Conservation (phyloP, 1,139 yeast genomes). For the Meyerozyma carpophila region DNA sequence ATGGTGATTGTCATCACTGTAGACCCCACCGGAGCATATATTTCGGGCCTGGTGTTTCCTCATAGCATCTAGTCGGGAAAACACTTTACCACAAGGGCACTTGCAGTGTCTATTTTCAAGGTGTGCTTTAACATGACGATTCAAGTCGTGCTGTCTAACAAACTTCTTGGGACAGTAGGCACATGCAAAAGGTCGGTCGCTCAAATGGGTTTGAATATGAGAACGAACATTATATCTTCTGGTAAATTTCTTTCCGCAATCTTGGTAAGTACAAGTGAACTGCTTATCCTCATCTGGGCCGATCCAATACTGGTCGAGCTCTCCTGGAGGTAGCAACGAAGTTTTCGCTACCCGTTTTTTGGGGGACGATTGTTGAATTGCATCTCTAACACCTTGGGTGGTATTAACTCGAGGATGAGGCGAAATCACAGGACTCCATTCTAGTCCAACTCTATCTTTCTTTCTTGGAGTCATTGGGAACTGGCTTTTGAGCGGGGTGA, state of each 20-base stretch:
- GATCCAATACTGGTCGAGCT: constrained; percentile 74
- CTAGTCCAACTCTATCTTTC: constrained; percentile 26
- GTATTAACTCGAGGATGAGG: constrained; percentile 34
- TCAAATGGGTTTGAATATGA: constrained; percentile 93
- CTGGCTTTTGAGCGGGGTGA: constrained; percentile 34
- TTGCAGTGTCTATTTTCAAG: constrained; percentile 60
- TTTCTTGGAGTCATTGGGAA: constrained; percentile 34
- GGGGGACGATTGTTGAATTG: constrained; percentile 37
- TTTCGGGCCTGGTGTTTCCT: constrained; percentile 73
- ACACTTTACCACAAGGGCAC: constrained; percentile 91
- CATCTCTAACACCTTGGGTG: constrained; percentile 27
- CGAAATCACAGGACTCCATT: constrained; percentile 54
- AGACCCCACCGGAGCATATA: constrained; percentile 71
- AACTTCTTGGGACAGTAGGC: constrained; percentile 61
- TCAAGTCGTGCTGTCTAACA: constrained; percentile 88
- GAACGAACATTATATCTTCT: constrained; percentile 93
- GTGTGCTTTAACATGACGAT: constrained; percentile 88
- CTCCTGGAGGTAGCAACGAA: constrained; percentile 84
- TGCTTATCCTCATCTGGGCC: constrained; percentile 70
- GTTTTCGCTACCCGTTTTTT: constrained; percentile 49
- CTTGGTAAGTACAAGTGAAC: constrained; percentile 70
- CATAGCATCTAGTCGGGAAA: constrained; percentile 85
- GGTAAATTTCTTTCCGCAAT: constrained; percentile 80
- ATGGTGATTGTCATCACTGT: constrained; percentile 16
- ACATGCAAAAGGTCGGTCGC: constrained; percentile 83